These are phyloP conservation scores for Boletellus emodensis DNA, from an alignment of 768 basidiomycete genomes.

Conservation along the genomic window DNA sequence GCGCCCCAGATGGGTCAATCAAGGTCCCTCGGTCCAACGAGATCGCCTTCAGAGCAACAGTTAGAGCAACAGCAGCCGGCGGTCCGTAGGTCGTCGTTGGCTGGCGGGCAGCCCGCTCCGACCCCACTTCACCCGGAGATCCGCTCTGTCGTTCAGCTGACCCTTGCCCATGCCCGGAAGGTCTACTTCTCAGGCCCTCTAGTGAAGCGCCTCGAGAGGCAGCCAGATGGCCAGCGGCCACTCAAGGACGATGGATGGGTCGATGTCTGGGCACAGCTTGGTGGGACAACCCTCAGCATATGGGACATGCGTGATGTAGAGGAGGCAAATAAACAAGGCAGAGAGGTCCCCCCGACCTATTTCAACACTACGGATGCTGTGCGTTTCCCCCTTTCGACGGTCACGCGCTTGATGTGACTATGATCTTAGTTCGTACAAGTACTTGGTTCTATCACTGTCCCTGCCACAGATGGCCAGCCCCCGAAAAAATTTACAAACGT, in stretches of 20 bases:
- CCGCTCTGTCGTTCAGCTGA: slow-evolving; percentile 71
- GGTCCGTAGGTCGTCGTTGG: slow-evolving; percentile 18
- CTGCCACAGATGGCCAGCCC: slow-evolving; percentile 47
- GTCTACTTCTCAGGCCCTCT: slow-evolving; percentile 86
- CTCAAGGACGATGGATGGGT: slow-evolving; percentile 75
- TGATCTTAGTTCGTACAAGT: slow-evolving; percentile 67
- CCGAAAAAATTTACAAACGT: slow-evolving; percentile 68
- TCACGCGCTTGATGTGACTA: slow-evolving; percentile 6
- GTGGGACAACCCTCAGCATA: slow-evolving; percentile 83
- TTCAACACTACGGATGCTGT: slow-evolving; percentile 87
- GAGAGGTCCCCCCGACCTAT: slow-evolving; percentile 82
- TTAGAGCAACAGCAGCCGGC: slow-evolving; percentile 22
- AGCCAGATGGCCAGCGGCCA: slow-evolving; percentile 67
- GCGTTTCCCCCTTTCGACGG: slow-evolving; percentile 31
- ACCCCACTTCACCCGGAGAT: slow-evolving; percentile 75
- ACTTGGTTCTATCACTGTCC: slow-evolving; percentile 67
- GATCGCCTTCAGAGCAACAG: slow-evolving; percentile 18
- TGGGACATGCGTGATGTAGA: slow-evolving; percentile 92
- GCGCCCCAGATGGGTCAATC: slow-evolving; percentile 33
- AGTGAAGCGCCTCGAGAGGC: slow-evolving; percentile 70
- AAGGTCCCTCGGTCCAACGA: slow-evolving; percentile 28
- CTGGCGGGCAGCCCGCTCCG: slow-evolving; percentile 17
- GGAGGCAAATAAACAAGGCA: slow-evolving; percentile 74
- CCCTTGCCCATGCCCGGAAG: slow-evolving; percentile 75
- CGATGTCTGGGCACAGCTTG: slow-evolving; percentile 86